phyloP scores from a whole-genome alignment of 208 protist species.

The Trypanosoma theileri region DNA sequence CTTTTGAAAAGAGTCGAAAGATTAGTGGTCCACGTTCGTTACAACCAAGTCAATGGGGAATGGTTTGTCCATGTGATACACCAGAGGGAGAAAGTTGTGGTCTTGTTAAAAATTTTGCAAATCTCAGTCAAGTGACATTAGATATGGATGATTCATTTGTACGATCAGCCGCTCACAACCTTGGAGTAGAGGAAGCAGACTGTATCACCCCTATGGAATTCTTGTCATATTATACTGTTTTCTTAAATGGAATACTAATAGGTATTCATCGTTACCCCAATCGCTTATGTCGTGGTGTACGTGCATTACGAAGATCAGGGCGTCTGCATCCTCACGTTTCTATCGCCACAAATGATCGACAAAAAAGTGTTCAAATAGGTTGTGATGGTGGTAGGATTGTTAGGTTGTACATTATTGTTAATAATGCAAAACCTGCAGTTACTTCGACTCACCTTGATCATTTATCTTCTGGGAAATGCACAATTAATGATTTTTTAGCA shows the following conservation, averaged over 20 bases:
- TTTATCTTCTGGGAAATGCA: conserved; percentile 48
- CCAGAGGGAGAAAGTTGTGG: conserved; percentile 99
- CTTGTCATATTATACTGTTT: conserved; percentile 71
- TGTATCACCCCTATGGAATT: conserved; percentile 72
- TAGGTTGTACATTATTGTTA: conserved; percentile 76
- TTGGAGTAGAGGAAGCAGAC: conserved; percentile 86
- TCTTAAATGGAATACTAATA: conserved; percentile 83
- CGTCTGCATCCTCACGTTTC: conserved; percentile 87
- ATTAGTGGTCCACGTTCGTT: conserved; percentile 93
- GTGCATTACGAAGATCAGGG: conserved; percentile 68
- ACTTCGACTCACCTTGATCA: conserved; percentile 63
- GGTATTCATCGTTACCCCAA: conserved; percentile 87
- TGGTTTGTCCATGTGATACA: conserved; percentile 99
- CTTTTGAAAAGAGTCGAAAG: conserved; percentile 99
- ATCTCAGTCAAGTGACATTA: conserved; percentile 98
- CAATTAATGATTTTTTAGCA: conserved; percentile 89
- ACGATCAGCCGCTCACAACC: conserved; percentile 64
- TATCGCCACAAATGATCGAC: conserved; percentile 70
- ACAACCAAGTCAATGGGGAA: conserved; percentile 99
- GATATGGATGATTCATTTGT: conserved; percentile 93
- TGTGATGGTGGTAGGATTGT: conserved; percentile 88
- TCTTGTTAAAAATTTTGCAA: conserved; percentile 99
- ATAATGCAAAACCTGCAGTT: conserved; percentile 52
- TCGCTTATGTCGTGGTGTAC: conserved; percentile 72
- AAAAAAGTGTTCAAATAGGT: conserved; percentile 80